Percentiles rank a stretch among this genome's conserved stretches.
Evolutionary conservation across 23 red algal genomes (phyloP).

Genomic region (Gracilaria vermiculophylla): DNA sequence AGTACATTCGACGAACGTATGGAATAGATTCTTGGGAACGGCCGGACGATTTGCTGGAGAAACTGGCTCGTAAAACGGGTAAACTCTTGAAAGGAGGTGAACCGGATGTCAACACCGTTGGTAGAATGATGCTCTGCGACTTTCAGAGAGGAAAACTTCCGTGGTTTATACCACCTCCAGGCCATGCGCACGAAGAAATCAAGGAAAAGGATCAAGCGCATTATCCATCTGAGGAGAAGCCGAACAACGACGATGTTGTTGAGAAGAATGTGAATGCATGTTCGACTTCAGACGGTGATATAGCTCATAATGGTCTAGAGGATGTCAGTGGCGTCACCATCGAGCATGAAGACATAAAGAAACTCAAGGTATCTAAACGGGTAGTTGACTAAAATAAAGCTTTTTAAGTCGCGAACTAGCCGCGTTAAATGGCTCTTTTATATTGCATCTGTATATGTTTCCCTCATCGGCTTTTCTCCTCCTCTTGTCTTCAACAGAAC

Average conservation of each 20-base stretch:
- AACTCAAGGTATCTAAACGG: constrained; percentile 29
- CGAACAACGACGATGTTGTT: background rate
- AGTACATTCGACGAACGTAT: constrained; percentile 72
- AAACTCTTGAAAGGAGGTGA: constrained; percentile 84
- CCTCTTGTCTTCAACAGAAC: no score
- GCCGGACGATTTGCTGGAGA: constrained; percentile 82
- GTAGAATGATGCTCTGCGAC: constrained; percentile 81
- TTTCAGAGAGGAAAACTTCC: constrained; percentile 91
- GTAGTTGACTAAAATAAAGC: background rate
- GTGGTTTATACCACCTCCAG: constrained; percentile 86
- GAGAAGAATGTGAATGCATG: background rate
- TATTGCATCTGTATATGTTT: no score
- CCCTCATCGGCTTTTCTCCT: no score
- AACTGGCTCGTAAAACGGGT: constrained; percentile 69
- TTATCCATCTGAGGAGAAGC: background rate
- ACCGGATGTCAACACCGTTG: constrained; percentile 80
- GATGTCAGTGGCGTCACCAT: background rate
- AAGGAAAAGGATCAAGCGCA: background rate
- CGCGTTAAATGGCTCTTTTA: no score
- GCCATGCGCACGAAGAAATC: constrained; percentile 9
- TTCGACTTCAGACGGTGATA: background rate
- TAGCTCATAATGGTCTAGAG: background rate
- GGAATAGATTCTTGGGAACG: constrained; percentile 62
- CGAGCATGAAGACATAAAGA: constrained; percentile 29
- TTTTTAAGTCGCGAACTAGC: no score